Evolutionary conservation across 2,329 filamentous ascomycete species (phyloP).

Genomic region (Phoma herbarum): DNA sequence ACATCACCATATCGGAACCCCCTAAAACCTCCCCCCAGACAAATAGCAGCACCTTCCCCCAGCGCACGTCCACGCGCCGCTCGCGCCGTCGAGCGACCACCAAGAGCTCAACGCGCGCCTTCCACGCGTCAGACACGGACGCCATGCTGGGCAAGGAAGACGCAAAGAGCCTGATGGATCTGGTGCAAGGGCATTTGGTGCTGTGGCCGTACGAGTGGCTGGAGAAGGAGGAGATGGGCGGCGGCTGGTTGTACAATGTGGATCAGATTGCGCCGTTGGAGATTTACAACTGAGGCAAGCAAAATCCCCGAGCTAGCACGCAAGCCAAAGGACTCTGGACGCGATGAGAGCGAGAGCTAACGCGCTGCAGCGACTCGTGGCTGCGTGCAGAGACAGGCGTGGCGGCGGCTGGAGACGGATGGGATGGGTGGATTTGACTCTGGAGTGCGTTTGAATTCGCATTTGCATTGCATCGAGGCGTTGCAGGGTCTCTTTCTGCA

Average conservation of each 20-base stretch:
- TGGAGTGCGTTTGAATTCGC: too few species aligned
- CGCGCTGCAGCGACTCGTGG: too few species aligned
- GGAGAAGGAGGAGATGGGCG: constrained; percentile 86
- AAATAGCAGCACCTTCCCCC: constrained; percentile 22
- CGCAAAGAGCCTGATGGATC: constrained; percentile 79
- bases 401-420: too few species aligned
- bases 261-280: constrained; percentile 95
- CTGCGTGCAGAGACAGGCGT: too few species aligned
- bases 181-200: constrained; percentile 89
- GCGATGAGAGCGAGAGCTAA: too few species aligned
- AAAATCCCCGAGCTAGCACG: too few species aligned
- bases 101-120: constrained; percentile 71
- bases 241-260: constrained; percentile 96
- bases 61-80: constrained; percentile 31
- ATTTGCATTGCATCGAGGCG: too few species aligned
- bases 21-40: constrained; percentile 13
- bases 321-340: too few species aligned
- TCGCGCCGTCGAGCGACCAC: constrained; percentile 74
- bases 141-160: constrained; percentile 73
- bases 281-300: constrained; percentile 75
- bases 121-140: constrained; percentile 72
- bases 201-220: constrained; percentile 93
- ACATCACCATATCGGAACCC: constrained; percentile 50
- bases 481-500: too few species aligned
- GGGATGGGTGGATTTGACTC: too few species aligned